Base-by-base conservation (phyloP, 768 basidiomycete species). In the Lactarius akahatsu region DNA sequence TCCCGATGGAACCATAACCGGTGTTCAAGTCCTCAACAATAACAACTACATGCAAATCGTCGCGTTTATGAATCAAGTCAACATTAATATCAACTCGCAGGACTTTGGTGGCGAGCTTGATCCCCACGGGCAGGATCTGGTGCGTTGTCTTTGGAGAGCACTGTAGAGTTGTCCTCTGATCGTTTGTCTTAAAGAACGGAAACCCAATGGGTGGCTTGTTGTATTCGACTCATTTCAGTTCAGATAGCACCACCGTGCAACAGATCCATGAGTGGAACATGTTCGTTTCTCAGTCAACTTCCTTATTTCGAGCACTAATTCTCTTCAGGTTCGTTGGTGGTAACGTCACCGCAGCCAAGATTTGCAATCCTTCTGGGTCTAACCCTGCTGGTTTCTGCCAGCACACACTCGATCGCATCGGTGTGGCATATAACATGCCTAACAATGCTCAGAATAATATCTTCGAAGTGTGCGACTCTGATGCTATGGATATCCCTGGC, bases 71-170 rank as follows among this genome's bases (percentile, higher is more conserved):
- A 78, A 92, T 72, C 90, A 93, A 77, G 78, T 77, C 3, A 67
- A 72, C 56, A 75, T 94, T 68, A 80, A 89, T 76, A 69, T 92
- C 23, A 63, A 74, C 13, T 13, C 74, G 0, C 74, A 64, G 15
- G 92, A 94, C 71, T 83, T 72, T 40, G 92, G 92, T 69, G 92
- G 91, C 64, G 91, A 93, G 76, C 81, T 91, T 60, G 88, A 92
- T 74, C 85, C 89, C 18, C 86, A 88, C 68, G 90, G 90, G 65
- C 88, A 89, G 67, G 90, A 91, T 73, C 71, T 77, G 62, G 83
- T 83, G 59, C 16, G 79, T 76, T 45, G 1, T 26, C n/a, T 52
- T 8, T 52, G 20, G 23, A 13, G 23, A 40, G 5, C 3, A 9
- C 16, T 47, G 32, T 2, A 23, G 47, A 40, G 23, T 10, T 18